A percentile compares a stretch with the other conserved stretches of the same genome.
These are phyloP conservation scores for Cryptococcus sp. DNA, from an alignment of 1,284 basidiomycete species.

Conservation along the genomic window DNA sequence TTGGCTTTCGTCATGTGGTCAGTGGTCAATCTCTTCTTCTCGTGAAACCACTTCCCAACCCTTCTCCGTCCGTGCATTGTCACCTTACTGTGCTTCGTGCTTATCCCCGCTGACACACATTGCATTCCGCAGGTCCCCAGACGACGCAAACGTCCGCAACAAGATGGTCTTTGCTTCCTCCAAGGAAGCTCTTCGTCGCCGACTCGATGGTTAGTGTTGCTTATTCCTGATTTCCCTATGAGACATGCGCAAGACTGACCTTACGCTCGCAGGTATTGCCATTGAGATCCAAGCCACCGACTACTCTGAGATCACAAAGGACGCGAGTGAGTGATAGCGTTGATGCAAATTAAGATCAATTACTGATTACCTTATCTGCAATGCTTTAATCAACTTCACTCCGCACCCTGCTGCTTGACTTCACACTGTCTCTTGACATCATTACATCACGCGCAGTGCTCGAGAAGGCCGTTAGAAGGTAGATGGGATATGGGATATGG, in stretches of 20 bases:
- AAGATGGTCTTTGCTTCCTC: conserved; percentile 98
- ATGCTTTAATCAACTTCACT: background rate
- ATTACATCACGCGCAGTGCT: conserved; percentile 31
- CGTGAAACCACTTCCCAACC: too few species aligned
- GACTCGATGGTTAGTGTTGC: conserved; percentile 56
- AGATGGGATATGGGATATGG: conserved; percentile 5
- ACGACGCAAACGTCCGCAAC: conserved; percentile 78
- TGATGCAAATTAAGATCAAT: background rate
- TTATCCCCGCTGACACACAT: background rate
- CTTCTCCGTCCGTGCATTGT: background rate
- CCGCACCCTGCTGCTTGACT: background rate
- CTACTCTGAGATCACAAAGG: conserved; percentile 70
- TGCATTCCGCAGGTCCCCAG: conserved; percentile 75
- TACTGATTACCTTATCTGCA: too few species aligned
- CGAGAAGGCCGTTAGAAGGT: conserved; percentile 45
- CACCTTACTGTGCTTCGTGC: background rate
- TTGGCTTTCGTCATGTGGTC: conserved; percentile 81
- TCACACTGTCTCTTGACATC: too few species aligned
- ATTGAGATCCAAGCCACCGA: conserved; percentile 86
- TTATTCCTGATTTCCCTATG: background rate
- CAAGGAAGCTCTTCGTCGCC: conserved; percentile 76
- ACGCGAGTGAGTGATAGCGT: conserved; percentile 64
- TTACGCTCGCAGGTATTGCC: conserved; percentile 36
- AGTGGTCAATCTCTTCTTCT: conserved; percentile 31
- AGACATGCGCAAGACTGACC: conserved; percentile 3